Evolutionary conservation across 2,329 filamentous ascomycete genomes (phyloP), one percentile per base, ranked within the genome.

Genomic region (Aplosporella prunicola): DNA sequence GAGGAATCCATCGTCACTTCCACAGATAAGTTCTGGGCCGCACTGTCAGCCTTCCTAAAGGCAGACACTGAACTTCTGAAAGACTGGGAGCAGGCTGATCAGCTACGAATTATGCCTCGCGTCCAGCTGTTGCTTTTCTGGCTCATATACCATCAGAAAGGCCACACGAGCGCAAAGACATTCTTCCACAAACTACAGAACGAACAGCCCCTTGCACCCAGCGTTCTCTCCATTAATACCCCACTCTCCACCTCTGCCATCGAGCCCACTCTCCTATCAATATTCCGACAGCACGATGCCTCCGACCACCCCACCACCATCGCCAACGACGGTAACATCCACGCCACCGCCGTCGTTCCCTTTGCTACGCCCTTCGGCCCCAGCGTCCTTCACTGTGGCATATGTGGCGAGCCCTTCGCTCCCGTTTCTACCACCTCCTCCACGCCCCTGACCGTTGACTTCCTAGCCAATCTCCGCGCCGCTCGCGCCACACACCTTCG

Each of bases 61-160:
- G 10, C 15, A 27, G 25, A 41, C 11, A 28, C 20, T 3, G 20
- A 15, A 8, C 26, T 35, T 15, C 29, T 36, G 5, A 15, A 33
- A 14, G 17, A 34, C 11, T 32, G 37, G 34, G 23, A 26, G 15
- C 15, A 33, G 7, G 9, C 32, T 14, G 30, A 45, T 16, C 23
- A 38, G n/a, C 18, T 40, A 23, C 28, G 14, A 2, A 22, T 47
- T 9, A 47, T 51, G 40, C 35, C 24, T 31, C 52, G 53, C 23
- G 32, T 53, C 5, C 55, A 58, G 30, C 17, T 53, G n/a, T 35
- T 56, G 22, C 32, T 51, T n/a, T 58, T 56, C 45, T 58, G 55
- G 53, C 51, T 55, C 13, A 32, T 56, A 20, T 55, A 48, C 43
- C 43, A 41, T 4, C 51, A 55, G 35, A 47, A 44, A 9, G 40